Evolutionary conservation across 2,329 filamentous ascomycete genomes (phyloP), one percentile per base, ranked within the genome.

Genomic region (Aspergillus viridinutans): DNA sequence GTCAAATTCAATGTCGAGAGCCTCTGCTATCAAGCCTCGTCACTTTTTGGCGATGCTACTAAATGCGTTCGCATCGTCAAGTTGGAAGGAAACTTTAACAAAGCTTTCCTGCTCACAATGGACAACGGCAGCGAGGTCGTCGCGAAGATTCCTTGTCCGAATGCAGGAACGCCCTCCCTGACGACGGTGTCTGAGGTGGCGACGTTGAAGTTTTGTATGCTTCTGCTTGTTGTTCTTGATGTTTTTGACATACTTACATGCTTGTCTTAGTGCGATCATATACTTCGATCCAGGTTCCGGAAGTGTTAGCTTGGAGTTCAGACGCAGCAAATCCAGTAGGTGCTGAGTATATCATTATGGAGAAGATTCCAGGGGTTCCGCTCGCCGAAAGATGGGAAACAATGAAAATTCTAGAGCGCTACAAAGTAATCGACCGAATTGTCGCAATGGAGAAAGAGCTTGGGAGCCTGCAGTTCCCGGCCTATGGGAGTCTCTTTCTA

Each of bases 331-430:
- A 73, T 61, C 52, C 64, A 6, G 68, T 76, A n/a, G 72, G 72
- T 1, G 68, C 64, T 3, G 73, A 76, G 56, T 75, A 76, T 55
- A 76, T 77, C 26, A 71, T 77, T 57, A 74, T 76, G 68, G 69
- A 75, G 63, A 71, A 74, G 56, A 66, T 69, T 4, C 49, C 53
- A 4, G 74, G 75, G 1, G 60, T 73, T 56, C 54, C 61, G 21
- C 61, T 76, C n/a, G 60, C 66, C 43, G 49, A 69, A 55, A 62
- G 35, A 55, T 72, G 68, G 71, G 66, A 59, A 20, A 60, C 49
- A 23, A 74, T 75, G 69, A 61, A 61, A 53, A 54, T 59, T 2
- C 21, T 59, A 42, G 55, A 66, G 8, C 53, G 52, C 26, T 64
- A 60, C 55, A 51, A 63, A 61, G 49, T 66, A 14, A 62, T 67